Evolutionary conservation across 2,329 filamentous ascomycete genomes (phyloP).

Genomic region (Sphaceloma murrayae): DNA sequence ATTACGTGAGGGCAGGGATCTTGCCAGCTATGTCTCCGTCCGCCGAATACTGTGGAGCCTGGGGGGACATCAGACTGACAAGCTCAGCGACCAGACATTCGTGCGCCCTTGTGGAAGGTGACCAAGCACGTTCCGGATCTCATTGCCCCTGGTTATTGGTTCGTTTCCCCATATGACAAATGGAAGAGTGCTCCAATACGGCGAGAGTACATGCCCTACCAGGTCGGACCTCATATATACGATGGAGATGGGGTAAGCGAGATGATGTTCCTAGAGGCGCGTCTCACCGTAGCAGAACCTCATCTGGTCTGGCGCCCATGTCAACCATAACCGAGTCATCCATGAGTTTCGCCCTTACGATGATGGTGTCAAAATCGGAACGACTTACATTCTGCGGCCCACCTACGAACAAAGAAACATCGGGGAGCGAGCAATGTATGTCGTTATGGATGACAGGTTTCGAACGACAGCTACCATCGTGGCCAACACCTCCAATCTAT

Average conservation of each 20-base stretch:
- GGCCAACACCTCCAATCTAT: constrained; percentile 14
- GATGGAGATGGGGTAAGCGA: constrained; percentile 14
- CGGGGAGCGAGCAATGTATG: constrained; percentile 10
- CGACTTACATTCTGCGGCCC: constrained; percentile 14
- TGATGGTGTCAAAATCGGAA: constrained; percentile 5
- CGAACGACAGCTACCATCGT: constrained; percentile 1
- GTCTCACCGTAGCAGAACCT: constrained; percentile 17
- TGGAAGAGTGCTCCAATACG: not conserved
- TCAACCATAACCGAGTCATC: constrained; percentile 18
- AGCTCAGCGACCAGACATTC: constrained; percentile 13
- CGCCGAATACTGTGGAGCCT: no score
- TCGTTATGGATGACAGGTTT: constrained; percentile 18
- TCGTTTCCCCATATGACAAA: constrained; percentile 19
- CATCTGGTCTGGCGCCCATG: constrained; percentile 20
- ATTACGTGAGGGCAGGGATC: no score
- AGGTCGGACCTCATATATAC: constrained; percentile 17
- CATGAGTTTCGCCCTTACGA: constrained; percentile 19
- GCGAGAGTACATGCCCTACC: constrained; percentile 3
- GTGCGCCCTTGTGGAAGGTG: constrained; percentile 39
- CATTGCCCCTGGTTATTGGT: constrained; percentile 19
- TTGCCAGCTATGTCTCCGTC: no score
- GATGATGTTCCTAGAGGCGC: not conserved
- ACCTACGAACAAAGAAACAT: constrained; percentile 2
- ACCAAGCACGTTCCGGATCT: constrained; percentile 17
- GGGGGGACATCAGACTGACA: no score